phyloP scores from a whole-genome alignment of 306 rosid species.

The Potentilla sterilis region DNA sequence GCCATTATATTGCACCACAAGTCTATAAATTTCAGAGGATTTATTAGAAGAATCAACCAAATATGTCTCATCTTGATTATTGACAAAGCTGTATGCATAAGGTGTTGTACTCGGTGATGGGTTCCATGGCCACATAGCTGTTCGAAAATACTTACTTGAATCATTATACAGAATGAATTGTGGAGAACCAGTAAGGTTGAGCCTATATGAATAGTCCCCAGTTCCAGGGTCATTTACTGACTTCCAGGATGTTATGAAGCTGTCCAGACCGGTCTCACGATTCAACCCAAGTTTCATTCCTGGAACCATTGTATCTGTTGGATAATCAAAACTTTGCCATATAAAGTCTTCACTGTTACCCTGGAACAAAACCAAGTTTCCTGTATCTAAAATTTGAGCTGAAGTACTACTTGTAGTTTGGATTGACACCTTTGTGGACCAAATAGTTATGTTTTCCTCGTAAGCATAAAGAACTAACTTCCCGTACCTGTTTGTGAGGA shows the following conservation, averaged over 20 bases:
- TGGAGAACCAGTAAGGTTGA: neutral
- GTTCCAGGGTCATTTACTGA: constrained; percentile 7
- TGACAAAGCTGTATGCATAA: neutral
- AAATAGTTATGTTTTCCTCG: neutral
- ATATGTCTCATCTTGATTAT: neutral
- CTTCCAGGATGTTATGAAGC: neutral
- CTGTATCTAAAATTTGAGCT: constrained; percentile 20
- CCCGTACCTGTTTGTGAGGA: constrained; percentile 17
- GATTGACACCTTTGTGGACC: constrained; percentile 11
- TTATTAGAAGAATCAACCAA: neutral
- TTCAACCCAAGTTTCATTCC: constrained; percentile 16
- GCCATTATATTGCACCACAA: neutral
- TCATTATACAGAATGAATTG: neutral
- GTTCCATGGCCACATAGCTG: neutral
- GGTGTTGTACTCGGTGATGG: neutral
- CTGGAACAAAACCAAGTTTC: constrained; percentile 16
- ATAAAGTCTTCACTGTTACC: neutral
- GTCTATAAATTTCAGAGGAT: neutral
- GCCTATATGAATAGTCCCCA: neutral
- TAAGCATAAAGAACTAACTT: neutral
- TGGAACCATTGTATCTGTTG: constrained; percentile 29
- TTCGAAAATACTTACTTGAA: neutral
- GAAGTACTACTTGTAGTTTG: neutral
- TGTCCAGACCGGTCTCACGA: constrained; percentile 18
- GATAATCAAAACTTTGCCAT: constrained; percentile 50